These are phyloP conservation scores for Boletellus ananiceps DNA, from an alignment of 768 basidiomycete species.

Conservation along the genomic window DNA sequence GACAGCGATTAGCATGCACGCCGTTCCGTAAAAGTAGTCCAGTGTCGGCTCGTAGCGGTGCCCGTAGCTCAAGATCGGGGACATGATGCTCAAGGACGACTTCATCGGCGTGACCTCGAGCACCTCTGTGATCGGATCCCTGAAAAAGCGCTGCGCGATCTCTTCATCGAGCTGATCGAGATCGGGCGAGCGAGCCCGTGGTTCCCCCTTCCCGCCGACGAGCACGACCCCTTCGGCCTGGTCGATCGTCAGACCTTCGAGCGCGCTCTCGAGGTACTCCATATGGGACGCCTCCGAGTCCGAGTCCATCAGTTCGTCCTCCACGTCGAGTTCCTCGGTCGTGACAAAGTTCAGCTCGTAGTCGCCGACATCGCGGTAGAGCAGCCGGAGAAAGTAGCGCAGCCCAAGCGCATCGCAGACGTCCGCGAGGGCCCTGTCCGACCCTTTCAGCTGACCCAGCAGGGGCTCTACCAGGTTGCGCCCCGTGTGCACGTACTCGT, in stretches of 20 bases:
- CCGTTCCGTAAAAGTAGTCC: slow-evolving; percentile 11
- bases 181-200: background rate
- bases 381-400: background rate
- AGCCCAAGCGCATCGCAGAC: slow-evolving; percentile 7
- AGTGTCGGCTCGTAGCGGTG: slow-evolving; percentile 3
- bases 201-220: background rate
- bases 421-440: slow-evolving; percentile 5
- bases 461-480: background rate
- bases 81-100: background rate
- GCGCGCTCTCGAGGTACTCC: background rate
- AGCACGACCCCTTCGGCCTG: slow-evolving; percentile 3
- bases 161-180: background rate
- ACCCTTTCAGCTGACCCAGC: slow-evolving; percentile 12
- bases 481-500: slow-evolving; percentile 6
- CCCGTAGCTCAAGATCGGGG: background rate
- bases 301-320: background rate
- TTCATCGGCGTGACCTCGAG: slow-evolving; percentile 11
- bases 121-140: slow-evolving; percentile 4
- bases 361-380: background rate
- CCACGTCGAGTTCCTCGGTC: background rate
- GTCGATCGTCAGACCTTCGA: background rate
- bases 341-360: background rate
- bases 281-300: accelerated
- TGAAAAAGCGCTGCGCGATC: background rate
- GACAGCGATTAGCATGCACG: slow-evolving; percentile 12